Evolutionary conservation across 1,284 basidiomycete species (phyloP), one percentile per base, ranked within the genome.

Genomic region (Leccinum pachyderme): DNA sequence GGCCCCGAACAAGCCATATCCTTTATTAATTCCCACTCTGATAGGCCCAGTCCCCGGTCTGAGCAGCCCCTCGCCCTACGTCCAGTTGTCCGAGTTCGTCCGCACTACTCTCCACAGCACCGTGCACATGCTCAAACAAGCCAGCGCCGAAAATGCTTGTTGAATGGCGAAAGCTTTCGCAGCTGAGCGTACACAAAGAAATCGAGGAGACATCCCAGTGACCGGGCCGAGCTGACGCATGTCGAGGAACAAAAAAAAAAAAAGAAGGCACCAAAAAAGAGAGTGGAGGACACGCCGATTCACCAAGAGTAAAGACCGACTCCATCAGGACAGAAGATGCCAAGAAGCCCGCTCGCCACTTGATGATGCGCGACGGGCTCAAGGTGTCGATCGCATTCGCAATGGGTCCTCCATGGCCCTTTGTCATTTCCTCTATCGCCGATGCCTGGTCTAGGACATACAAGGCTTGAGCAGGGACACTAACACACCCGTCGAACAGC

Each of bases 401-500:
- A n/a, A n/a, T n/a, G n/a, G 63, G 90, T 92, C 65, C 63, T 83
- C 77, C 39, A 15, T 37, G 4, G 7, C 18, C n/a, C 1, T 49
- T 27, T 41, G 29, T 51, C 43, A 22, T 70, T 15, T 11, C 5
- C 27, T 7, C 5, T 12, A 41, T 37, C 4, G 24, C 31, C 61
- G 33, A 63, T 27, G 7, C 5, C 1, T 3, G 31, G 37, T 39
- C 27, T 32, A 93, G 88, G 88, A 90, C 69, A 81, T 37, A 8
- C 7, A 37, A 8, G 35, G 9, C n/a, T 37, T 5, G 35, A 9
- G 35, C 15, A n/a, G n/a, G n/a, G 73, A 89, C 92, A 18, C 64
- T 94, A 98, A 73, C n/a, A n/a, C n/a, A n/a, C n/a, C n/a, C n/a
- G 94, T 98, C 51, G 87, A 93, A 63, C 93, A 97, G 69, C 81